Base-by-base conservation (phyloP, 805 yeast species). In the Saccharomycopsis amapae region DNA sequence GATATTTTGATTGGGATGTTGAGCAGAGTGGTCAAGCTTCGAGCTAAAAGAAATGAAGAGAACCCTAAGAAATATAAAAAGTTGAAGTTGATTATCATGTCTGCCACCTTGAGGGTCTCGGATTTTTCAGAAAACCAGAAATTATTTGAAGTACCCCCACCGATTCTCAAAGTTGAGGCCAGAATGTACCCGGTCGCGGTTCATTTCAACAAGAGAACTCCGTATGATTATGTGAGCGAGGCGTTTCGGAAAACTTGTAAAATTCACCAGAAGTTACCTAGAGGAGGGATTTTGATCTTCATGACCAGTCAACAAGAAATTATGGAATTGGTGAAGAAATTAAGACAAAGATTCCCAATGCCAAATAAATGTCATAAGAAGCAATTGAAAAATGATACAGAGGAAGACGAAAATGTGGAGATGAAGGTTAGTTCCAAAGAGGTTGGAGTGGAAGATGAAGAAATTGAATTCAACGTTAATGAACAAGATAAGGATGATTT, bases 221-320 rank as follows among this genome's bases (percentile, higher is more conserved):
- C 78, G 1, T 76, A 67, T 52, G 81, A 90, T 52, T 94, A 90
- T 58, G 67, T 83, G 28, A 95, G 84, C 23, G 97, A 90, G 58
- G 90, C 95, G 0, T 85, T 80, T 59, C 74, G 74, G 50, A 94
- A 90, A 60, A 71, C 95, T 0, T 77, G 86, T 56, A 88, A 90
- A 57, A 90, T 93, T 43, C 99, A 93, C 59, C 75, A 73, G 53
- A 72, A 72, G 50, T 68, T 93, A 28, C 98, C 98, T 1, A 88
- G 87, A 2, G 99, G 99, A 25, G 96, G 95, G 1, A 93, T 93
- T 35, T 71, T 93, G 48, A 73, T 93, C 3, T 93, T 93, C 60
- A 65, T 94, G 62, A 93, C 98, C 0, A 97, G 99, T 56, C 96
- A 89, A 59, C 84, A 84, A 53, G 99, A 93, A 61, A 94, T 93